Evolutionary conservation across 306 rosid genomes (phyloP).

Genomic region (Alnus glutinosa): DNA sequence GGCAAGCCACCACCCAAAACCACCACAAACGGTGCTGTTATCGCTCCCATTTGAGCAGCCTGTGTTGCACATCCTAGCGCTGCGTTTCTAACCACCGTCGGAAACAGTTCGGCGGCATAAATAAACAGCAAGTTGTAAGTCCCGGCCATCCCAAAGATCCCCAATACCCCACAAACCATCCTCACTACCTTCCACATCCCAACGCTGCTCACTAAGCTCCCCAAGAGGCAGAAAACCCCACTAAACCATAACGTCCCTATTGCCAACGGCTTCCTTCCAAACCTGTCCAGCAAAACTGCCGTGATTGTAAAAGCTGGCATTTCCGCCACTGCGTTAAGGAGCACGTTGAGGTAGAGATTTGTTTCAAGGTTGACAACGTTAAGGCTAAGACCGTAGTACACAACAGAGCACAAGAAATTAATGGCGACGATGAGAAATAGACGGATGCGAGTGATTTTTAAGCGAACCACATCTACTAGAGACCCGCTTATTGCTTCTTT

Average conservation of each 20-base stretch:
- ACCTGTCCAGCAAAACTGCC: constrained; percentile 58
- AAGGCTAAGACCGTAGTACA: constrained; percentile 80
- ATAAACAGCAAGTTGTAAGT: constrained; percentile 78
- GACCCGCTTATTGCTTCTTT: constrained; percentile 56
- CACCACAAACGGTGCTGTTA: constrained; percentile 83
- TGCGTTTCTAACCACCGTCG: constrained; percentile 86
- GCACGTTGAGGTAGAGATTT: constrained; percentile 71
- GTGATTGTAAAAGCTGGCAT: constrained; percentile 84
- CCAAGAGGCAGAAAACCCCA: constrained; percentile 65
- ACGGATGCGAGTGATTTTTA: constrained; percentile 58
- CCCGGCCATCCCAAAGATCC: constrained; percentile 92
- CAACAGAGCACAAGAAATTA: constrained; percentile 65
- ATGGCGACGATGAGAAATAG: constrained; percentile 58
- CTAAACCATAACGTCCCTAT: constrained; percentile 86
- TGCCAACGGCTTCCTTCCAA: constrained; percentile 61
- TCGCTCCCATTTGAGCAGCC: constrained; percentile 86
- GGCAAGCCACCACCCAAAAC: constrained; percentile 74
- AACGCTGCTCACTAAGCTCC: constrained; percentile 37
- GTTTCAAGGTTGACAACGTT: constrained; percentile 71
- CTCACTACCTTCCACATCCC: constrained; percentile 58
- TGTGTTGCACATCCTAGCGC: constrained; percentile 74
- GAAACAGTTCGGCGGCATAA: constrained; percentile 79
- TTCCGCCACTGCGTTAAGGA: constrained; percentile 72
- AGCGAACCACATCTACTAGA: constrained; percentile 56
- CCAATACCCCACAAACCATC: constrained; percentile 71